Evolutionary conservation across 345 rosid genomes (phyloP).

Genomic region (Rhodamnia argentea): DNA sequence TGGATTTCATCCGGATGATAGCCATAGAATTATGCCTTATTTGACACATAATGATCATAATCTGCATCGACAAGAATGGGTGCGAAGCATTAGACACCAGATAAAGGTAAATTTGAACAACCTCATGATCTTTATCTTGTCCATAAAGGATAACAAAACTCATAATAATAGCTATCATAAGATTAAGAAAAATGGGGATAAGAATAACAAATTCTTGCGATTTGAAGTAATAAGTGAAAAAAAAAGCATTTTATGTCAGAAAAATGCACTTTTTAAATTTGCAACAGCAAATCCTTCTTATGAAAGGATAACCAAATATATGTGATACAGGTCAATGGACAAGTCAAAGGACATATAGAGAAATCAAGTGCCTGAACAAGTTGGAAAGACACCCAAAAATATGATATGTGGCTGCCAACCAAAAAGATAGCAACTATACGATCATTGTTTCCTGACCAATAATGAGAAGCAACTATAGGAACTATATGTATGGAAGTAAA

Average conservation of each 20-base stretch:
- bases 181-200: neutral
- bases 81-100: neutral
- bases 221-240: neutral
- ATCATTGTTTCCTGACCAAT: neutral
- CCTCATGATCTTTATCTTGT: neutral
- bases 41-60: constrained; percentile 56
- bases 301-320: neutral
- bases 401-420: neutral
- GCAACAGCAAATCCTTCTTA: neutral
- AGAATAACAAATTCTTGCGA: neutral
- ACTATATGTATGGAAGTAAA: neutral
- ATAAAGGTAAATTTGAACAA: neutral
- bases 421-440: neutral
- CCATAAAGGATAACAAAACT: neutral
- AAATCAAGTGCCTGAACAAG: neutral
- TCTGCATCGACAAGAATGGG: constrained; percentile 22
- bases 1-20: constrained; percentile 56
- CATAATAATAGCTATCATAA: neutral
- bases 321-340: neutral
- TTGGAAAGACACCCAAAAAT: neutral
- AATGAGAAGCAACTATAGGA: neutral
- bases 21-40: constrained; percentile 78
- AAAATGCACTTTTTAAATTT: neutral
- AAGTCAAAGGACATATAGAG: neutral
- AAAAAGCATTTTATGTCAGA: neutral